Conservation (phyloP, 148 eudicot species). For the Mesembryanthemum crystallinum region DNA sequence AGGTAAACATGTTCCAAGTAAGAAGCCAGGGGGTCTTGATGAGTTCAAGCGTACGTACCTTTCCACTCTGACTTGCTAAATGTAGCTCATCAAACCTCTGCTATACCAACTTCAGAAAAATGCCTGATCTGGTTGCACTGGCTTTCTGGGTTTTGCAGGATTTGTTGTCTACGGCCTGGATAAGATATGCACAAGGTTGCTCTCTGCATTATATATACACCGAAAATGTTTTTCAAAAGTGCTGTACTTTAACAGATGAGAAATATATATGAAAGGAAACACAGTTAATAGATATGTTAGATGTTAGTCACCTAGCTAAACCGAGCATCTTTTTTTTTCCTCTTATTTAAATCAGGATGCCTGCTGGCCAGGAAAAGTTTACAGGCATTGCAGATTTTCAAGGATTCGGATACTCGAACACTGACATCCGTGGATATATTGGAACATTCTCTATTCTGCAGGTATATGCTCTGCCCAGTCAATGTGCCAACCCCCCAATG, state of each 20-base stretch:
- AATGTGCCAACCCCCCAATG: not conserved
- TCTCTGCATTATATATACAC: not conserved
- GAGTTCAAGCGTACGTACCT: conserved; percentile 68
- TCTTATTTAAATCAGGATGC: conserved; percentile 42
- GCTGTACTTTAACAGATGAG: not conserved
- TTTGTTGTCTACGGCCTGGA: conserved; percentile 59
- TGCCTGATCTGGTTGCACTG: not conserved
- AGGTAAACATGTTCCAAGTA: conserved; percentile 48
- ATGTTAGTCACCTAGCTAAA: not conserved
- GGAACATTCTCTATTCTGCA: conserved; percentile 70
- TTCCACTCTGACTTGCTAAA: not conserved
- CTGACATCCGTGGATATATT: conserved; percentile 62
- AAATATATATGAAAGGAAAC: not conserved
- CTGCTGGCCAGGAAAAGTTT: conserved; percentile 75
- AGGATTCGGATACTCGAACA: conserved; percentile 77
- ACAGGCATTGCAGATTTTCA: conserved; percentile 51
- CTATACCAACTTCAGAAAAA: not conserved
- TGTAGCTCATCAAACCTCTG: not conserved
- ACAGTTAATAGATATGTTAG: not conserved
- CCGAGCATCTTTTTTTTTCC: not conserved
- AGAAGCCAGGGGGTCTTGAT: conserved; percentile 55
- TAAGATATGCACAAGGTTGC: conserved; percentile 60
- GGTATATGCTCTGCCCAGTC: conserved; percentile 31
- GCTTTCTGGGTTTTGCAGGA: conserved; percentile 41
- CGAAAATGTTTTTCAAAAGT: not conserved